Conservation (phyloP, 2,329 filamentous ascomycete genomes). For the Rhynchosporium secalis region DNA sequence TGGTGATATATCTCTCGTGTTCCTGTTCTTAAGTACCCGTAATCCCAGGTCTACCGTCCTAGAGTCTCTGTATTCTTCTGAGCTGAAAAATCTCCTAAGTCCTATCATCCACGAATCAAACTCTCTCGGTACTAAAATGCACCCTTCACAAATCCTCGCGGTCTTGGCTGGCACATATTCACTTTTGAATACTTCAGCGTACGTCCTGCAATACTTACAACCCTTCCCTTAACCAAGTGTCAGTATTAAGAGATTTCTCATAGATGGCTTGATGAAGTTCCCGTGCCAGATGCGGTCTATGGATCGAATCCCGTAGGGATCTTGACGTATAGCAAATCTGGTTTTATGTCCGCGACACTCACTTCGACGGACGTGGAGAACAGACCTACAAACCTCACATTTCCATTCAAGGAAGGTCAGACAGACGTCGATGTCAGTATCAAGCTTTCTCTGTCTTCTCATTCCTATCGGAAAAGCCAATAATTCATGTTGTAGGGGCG, state of each 20-base stretch:
- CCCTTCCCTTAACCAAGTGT: not conserved
- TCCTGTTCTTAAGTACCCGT: not conserved
- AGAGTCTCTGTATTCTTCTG: too few species aligned
- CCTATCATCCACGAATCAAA: not conserved
- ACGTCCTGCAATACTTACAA: not conserved
- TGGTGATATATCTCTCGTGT: not conserved
- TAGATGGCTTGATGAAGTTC: slow-evolving; percentile 9
- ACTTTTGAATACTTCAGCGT: slow-evolving; percentile 8
- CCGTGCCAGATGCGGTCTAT: slow-evolving; percentile 10
- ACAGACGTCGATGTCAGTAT: slow-evolving; percentile 5
- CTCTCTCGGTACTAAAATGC: not conserved
- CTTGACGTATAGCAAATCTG: slow-evolving; percentile 9
- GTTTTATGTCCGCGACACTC: slow-evolving; percentile 3
- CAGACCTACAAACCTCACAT: slow-evolving; percentile 6
- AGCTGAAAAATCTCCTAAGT: not conserved
- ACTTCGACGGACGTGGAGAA: slow-evolving; percentile 2
- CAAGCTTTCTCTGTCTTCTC: not conserved
- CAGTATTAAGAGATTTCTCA: not conserved
- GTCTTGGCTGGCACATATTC: slow-evolving; percentile 4
- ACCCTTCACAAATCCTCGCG: slow-evolving; percentile 4
- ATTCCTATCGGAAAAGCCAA: not conserved
- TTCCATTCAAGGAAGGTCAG: slow-evolving; percentile 6
- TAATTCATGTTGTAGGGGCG: too few species aligned
- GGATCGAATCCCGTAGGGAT: slow-evolving; percentile 3
- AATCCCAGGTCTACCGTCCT: not conserved